Evolutionary conservation across 208 protist species (phyloP).

Genomic region (Balamuthia mandrillaris): DNA sequence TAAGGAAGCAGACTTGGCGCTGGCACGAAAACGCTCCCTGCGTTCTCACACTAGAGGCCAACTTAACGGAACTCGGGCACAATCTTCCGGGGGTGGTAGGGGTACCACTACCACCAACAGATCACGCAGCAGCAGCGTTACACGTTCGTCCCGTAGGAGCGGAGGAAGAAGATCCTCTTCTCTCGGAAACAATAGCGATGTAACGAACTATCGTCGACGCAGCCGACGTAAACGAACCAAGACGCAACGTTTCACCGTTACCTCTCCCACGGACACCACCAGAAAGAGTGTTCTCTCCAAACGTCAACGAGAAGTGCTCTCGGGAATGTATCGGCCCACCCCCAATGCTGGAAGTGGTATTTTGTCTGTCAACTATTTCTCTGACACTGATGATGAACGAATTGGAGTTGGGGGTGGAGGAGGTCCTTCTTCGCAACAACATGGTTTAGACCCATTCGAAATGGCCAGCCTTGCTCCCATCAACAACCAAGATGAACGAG

Average conservation of each 20-base stretch:
- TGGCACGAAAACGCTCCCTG: too few relatives aligned
- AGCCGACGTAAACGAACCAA: neutral
- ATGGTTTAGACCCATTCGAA: neutral
- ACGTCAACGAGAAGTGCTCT: neutral
- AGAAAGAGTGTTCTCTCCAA: neutral
- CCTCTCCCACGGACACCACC: neutral
- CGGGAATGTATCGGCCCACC: neutral
- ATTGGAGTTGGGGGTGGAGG: neutral
- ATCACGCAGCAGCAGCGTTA: neutral
- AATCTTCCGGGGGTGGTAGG: too few relatives aligned
- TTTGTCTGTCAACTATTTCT: neutral
- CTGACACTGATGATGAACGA: neutral
- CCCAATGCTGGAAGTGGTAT: neutral
- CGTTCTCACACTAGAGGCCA: too few relatives aligned
- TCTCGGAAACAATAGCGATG: too few relatives aligned
- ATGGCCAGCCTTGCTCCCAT: neutral
- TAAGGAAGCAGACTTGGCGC: too few relatives aligned
- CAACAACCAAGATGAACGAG: slow-evolving; percentile 14
- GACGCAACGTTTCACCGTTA: slow-evolving; percentile 11
- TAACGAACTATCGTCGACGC: neutral
- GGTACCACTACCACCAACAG: neutral
- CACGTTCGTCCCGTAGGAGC: neutral
- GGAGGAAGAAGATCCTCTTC: neutral
- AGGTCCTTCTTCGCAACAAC: neutral
- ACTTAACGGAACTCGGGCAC: too few relatives aligned